Conservation (phyloP, 257 asterid genomes). For the Solanum etuberosum region DNA sequence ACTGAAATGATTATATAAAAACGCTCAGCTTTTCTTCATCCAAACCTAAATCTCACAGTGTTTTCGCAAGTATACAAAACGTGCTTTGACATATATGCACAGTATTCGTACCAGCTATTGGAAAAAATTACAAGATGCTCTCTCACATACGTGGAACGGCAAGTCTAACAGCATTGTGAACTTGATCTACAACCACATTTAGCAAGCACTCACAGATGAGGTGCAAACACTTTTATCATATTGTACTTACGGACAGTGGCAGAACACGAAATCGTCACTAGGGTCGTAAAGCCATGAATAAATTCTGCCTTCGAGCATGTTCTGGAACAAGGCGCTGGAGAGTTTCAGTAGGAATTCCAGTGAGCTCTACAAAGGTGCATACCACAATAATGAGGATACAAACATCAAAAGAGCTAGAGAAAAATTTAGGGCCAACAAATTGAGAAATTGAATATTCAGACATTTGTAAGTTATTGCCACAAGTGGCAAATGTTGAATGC, state of each 20-base stretch:
- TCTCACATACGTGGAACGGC: background rate
- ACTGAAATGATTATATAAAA: background rate
- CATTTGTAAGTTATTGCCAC: background rate
- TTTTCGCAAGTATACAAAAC: background rate
- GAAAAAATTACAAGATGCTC: background rate
- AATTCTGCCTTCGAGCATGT: conserved; percentile 92
- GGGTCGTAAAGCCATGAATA: conserved; percentile 91
- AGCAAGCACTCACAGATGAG: background rate
- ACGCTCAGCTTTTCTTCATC: background rate
- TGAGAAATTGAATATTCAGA: background rate
- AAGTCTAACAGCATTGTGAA: background rate
- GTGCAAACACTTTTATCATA: conserved; percentile 3
- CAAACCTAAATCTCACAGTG: background rate
- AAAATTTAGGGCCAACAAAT: background rate
- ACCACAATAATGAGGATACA: background rate
- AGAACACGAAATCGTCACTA: conserved; percentile 13
- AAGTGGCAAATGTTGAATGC: background rate
- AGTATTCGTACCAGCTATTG: background rate
- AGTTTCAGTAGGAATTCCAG: conserved; percentile 68
- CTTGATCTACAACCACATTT: background rate
- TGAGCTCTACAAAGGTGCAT: conserved; percentile 52
- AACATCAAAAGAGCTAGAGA: background rate
- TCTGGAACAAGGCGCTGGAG: conserved; percentile 84
- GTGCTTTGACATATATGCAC: background rate
- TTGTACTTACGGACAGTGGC: conserved; percentile 4